These are phyloP conservation scores for Neurospora tetraspora DNA, from an alignment of 495 filamentous ascomycete genomes.

Conservation along the genomic window DNA sequence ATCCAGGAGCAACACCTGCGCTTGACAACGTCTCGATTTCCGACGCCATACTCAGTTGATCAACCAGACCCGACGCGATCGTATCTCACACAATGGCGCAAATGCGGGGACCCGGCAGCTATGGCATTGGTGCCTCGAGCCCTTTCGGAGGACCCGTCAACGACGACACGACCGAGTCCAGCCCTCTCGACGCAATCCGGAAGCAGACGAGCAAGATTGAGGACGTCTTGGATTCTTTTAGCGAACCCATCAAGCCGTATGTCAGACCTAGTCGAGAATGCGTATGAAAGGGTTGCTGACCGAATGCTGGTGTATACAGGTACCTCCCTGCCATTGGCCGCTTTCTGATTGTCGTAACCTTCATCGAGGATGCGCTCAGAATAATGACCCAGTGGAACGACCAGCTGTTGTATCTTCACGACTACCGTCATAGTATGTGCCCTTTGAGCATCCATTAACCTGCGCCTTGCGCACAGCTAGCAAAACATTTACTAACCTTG, in stretches of 20 bases:
- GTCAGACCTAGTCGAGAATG: slow-evolving; percentile 30
- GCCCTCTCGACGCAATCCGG: slow-evolving; percentile 82
- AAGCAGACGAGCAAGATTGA: slow-evolving; percentile 98
- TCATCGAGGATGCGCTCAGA: slow-evolving; percentile 90
- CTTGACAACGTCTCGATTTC: background rate
- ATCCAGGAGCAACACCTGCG: background rate
- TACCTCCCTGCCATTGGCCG: slow-evolving; percentile 92
- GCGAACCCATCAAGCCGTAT: slow-evolving; percentile 93
- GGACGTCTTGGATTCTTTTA: slow-evolving; percentile 79
- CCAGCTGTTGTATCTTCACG: slow-evolving; percentile 84
- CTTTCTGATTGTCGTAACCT: slow-evolving; percentile 96
- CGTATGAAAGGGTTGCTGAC: background rate
- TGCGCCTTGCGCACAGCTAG: background rate
- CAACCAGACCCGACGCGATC: background rate
- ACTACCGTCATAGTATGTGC: slow-evolving; percentile 82
- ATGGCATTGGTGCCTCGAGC: slow-evolving; percentile 74
- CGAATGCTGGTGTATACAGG: slow-evolving; percentile 32
- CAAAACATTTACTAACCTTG: slow-evolving; percentile 8
- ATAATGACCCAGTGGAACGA: slow-evolving; percentile 98
- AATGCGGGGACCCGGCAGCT: slow-evolving; percentile 91
- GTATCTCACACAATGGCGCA: slow-evolving; percentile 59
- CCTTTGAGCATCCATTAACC: slow-evolving; percentile 7
- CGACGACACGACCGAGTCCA: slow-evolving; percentile 61
- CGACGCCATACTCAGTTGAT: background rate
- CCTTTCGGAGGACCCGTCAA: slow-evolving; percentile 49